Evolutionary conservation across 257 asterid genomes (phyloP).

Genomic region (Plantago major): DNA sequence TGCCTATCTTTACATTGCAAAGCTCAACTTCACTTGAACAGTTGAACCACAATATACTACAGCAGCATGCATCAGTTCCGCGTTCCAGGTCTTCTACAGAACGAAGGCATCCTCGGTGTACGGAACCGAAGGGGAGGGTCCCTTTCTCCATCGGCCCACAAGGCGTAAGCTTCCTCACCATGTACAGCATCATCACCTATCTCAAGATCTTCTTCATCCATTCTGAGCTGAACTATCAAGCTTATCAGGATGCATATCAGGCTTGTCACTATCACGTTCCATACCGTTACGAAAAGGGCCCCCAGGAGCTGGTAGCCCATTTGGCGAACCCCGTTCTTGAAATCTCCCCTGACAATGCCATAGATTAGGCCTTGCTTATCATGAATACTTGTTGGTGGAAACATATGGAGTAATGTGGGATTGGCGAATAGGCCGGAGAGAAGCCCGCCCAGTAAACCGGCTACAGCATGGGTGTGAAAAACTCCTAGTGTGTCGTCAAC

Average conservation of each 20-base stretch:
- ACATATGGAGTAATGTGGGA: constrained; percentile 35
- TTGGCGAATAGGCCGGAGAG: constrained; percentile 62
- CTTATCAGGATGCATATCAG: constrained; percentile 44
- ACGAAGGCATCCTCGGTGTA: constrained; percentile 48
- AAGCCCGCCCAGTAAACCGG: constrained; percentile 62
- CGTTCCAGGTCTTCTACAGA: constrained; percentile 30
- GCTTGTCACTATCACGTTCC: constrained; percentile 51
- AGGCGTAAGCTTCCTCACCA: constrained; percentile 57
- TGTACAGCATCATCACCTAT: constrained; percentile 57
- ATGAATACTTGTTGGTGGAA: constrained; percentile 9
- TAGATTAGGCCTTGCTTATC: constrained; percentile 46
- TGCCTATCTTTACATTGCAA: neutral
- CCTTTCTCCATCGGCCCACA: constrained; percentile 52
- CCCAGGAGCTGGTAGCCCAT: constrained; percentile 44
- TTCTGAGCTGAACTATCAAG: constrained; percentile 31
- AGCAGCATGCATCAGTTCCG: neutral
- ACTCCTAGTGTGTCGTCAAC: constrained; percentile 74
- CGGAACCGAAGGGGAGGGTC: constrained; percentile 48
- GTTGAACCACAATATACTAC: neutral
- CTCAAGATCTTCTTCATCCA: constrained; percentile 52
- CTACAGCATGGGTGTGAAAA: constrained; percentile 64
- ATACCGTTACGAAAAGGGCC: constrained; percentile 37
- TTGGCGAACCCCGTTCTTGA: constrained; percentile 32
- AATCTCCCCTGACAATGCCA: constrained; percentile 27
- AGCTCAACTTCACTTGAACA: no score